A percentile compares a stretch with the other conserved stretches of the same genome.
Conservation (phyloP, 2,329 filamentous ascomycete genomes). For the Chaetoscypha palmicola region DNA sequence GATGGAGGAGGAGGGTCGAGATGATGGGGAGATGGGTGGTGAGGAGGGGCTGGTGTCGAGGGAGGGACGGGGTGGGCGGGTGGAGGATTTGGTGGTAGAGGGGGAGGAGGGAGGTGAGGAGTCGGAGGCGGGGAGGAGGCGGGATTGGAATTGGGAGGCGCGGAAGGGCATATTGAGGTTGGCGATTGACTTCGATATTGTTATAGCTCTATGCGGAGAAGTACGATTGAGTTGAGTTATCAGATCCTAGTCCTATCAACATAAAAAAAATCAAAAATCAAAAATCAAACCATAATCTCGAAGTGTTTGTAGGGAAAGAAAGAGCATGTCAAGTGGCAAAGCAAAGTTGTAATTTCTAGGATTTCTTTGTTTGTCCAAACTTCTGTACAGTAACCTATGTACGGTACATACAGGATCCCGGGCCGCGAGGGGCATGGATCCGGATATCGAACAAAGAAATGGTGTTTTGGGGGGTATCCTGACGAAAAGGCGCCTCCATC, state of each 20-base stretch:
- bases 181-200: neutral
- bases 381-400: too few species aligned
- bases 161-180: slow-evolving; percentile 17
- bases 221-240: neutral
- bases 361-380: neutral
- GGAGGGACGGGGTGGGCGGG: neutral
- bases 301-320: too few species aligned
- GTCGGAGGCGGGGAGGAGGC: slow-evolving; percentile 8
- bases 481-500: too few species aligned
- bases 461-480: too few species aligned
- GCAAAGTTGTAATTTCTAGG: neutral
- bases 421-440: too few species aligned
- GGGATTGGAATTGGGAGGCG: slow-evolving; percentile 16
- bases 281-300: too few species aligned
- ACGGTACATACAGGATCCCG: too few species aligned
- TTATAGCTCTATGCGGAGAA: neutral
- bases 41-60: neutral
- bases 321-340: neutral
- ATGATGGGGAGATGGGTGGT: neutral
- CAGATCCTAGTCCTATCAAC: neutral
- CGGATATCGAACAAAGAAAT: too few species aligned
- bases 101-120: neutral
- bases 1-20: neutral
- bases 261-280: too few species aligned
- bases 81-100: neutral